Base-by-base conservation (phyloP, 2,329 filamentous ascomycete species). In the Colletotrichum falcatum region DNA sequence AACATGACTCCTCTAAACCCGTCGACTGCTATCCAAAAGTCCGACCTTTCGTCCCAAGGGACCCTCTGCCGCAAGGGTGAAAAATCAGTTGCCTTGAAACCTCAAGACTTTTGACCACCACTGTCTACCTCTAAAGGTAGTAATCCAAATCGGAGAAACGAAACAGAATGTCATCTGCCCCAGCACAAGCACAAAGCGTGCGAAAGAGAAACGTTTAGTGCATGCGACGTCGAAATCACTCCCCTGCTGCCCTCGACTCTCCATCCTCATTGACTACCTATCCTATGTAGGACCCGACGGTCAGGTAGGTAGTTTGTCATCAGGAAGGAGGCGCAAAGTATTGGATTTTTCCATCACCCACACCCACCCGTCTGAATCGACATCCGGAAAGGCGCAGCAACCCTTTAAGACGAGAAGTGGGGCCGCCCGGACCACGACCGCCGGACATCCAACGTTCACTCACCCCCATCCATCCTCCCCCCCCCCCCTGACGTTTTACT, bases 271-370 rank as follows among this genome's bases (percentile, higher is more conserved):
- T 46, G n/a, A n/a, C n/a, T n/a, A n/a, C n/a, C n/a, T n/a, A n/a
- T n/a, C n/a, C n/a, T n/a, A n/a, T n/a, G n/a, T 46, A 20, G 5
- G 44, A 37, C 33, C 20, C 39, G 58, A n/a, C 59, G 63, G 58
- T 53, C 59, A n/a, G 39, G 39, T 42, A 42, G 39, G 6, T 42
- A 5, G 16, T 20, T 30, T 23, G 37, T 30, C 44, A n/a, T 37
- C 46, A 42, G n/a, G 16, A 18, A n/a, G 23, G 23, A 44, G 5
- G 33, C 37, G n/a, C 49, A 48, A 46, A 46, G 46, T n/a, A 49
- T 56, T n/a, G 49, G 58, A 59, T 62, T 70, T 70, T 53, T 64
- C 67, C 67, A 67, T 64, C 51, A 51, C 39, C 23, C 20, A 42
- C 14, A 44, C 33, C 46, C 18, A 14, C 46, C 56, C 67, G 53